Base-by-base conservation (phyloP, 192 early-diverging fungal species). In the Coemansia sp. region DNA sequence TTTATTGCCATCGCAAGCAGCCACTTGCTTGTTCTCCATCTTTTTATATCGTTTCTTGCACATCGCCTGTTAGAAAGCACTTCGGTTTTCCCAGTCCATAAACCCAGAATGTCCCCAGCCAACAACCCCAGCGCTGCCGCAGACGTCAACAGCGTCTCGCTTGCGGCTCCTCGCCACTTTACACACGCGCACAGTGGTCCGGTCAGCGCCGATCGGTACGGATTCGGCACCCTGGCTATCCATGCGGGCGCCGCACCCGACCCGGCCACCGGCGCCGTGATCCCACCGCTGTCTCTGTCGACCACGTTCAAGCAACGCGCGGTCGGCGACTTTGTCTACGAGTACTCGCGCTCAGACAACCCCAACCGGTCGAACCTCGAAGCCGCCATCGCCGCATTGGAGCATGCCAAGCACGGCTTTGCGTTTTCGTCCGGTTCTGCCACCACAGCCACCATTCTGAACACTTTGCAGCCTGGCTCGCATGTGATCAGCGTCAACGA, bases 291-390 rank as follows among this genome's bases (percentile, higher is more conserved):
- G 38, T 94, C 91, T 20, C 88, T 99, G 59, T 97, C 96, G 8
- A 99, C 97, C 37, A 99, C 97, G 11, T 99, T 96, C 81, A 92
- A 92, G 81, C 97, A 99, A 86, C 81, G 84, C 36, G 86, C 89
- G 28, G 95, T 96, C n/a, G 96, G 96, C 67, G 91, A 93, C 62
- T 93, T 95, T 85, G 89, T 89, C 79, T 94, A 86, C 68, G 92
- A 93, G 70, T 94, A 93, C 85, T 93, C 94, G 56, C 88, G 91
- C 68, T 88, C 88, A 37, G 90, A 88, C 70, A 93, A 94, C 72
- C 94, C 94, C 32, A 93, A 91, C 58, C 88, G 93, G 41, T 67
- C 82, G 7, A 82, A 85, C 74, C 91, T 93, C 66, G 93, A 94
- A 86, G 84, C 79, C 14, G 96, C 97, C 38, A 88, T 99, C 18